A percentile compares a stretch with the other conserved stretches of the same genome.
Conservation (phyloP, 1,139 yeast genomes). For the Protomyces pachydermus region DNA sequence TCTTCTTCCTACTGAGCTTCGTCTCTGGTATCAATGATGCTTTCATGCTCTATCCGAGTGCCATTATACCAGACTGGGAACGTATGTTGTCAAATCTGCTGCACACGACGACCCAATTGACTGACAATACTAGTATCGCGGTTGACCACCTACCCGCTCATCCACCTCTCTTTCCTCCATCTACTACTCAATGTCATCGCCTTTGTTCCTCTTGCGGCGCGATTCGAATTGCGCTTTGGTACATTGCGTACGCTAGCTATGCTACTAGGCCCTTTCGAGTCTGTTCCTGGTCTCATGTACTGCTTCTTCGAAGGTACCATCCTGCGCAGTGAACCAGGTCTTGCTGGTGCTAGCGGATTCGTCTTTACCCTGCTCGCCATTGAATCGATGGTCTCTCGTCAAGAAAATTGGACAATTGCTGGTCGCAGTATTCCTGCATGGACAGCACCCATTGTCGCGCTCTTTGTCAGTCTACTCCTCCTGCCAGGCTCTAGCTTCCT, state of each 20-base stretch:
- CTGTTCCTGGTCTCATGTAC: constrained; percentile 28
- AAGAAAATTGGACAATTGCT: not conserved
- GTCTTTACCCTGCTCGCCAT: constrained; percentile 61
- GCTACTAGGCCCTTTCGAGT: constrained; percentile 46
- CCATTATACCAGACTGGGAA: constrained; percentile 8
- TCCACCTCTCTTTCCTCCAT: constrained; percentile 60
- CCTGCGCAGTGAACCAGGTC: constrained; percentile 12
- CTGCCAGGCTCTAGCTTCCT: constrained; percentile 14
- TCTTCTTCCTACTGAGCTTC: constrained; percentile 9
- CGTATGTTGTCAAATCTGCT: not conserved
- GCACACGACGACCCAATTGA: not conserved
- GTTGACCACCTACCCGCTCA: constrained; percentile 69
- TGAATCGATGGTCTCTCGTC: constrained; percentile 12
- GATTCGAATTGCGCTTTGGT: constrained; percentile 70
- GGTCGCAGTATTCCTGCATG: constrained; percentile 4
- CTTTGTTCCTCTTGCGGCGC: constrained; percentile 55
- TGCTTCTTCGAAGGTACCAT: constrained; percentile 7
- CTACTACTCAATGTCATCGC: constrained; percentile 59
- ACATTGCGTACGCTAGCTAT: constrained; percentile 84
- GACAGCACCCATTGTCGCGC: constrained; percentile 3
- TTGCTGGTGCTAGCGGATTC: constrained; percentile 52
- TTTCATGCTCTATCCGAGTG: constrained; percentile 13
- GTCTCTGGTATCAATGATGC: constrained; percentile 7
- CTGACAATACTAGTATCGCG: constrained; percentile 44
- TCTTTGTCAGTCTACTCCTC: not conserved